These are phyloP conservation scores for Lathyrus aphaca DNA, from an alignment of 306 rosid genomes.

Conservation along the genomic window DNA sequence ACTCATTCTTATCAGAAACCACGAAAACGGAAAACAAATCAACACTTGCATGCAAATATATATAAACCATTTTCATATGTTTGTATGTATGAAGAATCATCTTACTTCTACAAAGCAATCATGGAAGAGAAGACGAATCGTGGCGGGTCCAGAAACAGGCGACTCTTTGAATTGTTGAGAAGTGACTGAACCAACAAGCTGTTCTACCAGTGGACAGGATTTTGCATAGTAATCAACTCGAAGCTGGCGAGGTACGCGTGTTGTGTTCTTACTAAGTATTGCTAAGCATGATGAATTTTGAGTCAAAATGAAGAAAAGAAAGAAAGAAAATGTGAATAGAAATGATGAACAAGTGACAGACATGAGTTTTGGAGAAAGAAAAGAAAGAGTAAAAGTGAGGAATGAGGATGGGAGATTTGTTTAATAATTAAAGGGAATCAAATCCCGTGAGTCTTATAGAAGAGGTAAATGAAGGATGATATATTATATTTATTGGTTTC, in stretches of 20 bases:
- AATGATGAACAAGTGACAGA: constrained; percentile 42
- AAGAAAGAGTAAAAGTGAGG: constrained; percentile 44
- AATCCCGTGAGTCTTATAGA: constrained; percentile 70
- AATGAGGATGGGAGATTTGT: background rate
- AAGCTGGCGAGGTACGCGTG: constrained; percentile 53
- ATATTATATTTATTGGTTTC: constrained; percentile 29
- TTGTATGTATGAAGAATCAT: constrained; percentile 16
- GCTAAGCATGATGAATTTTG: constrained; percentile 41
- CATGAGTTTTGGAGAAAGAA: constrained; percentile 65
- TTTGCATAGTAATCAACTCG: constrained; percentile 66
- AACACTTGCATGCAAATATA: constrained; percentile 34
- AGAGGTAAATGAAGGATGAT: constrained; percentile 36
- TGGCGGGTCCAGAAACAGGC: constrained; percentile 88
- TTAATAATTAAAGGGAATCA: constrained; percentile 49
- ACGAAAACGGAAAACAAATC: background rate
- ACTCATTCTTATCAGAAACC: background rate
- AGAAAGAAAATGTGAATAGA: constrained; percentile 40
- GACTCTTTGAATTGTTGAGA: constrained; percentile 77
- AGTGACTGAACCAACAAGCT: constrained; percentile 68
- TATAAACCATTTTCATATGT: background rate
- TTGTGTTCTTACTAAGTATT: constrained; percentile 16
- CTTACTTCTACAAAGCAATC: constrained; percentile 94
- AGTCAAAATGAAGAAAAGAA: constrained; percentile 40
- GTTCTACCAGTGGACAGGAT: constrained; percentile 80
- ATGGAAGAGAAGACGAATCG: constrained; percentile 88